Conservation (phyloP, 192 early-diverging fungal genomes). For the Thamnidium elegans region DNA sequence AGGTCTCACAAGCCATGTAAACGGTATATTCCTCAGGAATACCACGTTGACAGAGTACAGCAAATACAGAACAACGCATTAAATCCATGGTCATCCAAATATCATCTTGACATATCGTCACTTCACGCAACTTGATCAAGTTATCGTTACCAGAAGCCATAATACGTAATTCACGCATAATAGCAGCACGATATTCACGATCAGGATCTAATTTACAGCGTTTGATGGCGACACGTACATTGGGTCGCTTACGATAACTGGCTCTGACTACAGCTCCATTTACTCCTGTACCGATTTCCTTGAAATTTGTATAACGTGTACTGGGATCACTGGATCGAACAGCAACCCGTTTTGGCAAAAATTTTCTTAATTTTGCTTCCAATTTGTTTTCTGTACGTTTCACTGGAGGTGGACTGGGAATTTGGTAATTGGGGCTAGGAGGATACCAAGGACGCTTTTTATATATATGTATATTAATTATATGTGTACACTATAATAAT, state of each 20-base stretch:
- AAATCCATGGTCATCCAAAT: conserved; percentile 44
- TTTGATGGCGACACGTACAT: conserved; percentile 36
- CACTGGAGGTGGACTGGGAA: conserved; percentile 30
- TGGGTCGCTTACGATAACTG: conserved; percentile 26
- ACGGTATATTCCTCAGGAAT: conserved; percentile 42
- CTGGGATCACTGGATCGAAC: conserved; percentile 26
- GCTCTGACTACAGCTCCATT: conserved; percentile 41
- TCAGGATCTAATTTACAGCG: conserved; percentile 39
- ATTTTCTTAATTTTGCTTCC: conserved; percentile 28
- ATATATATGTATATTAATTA: not conserved
- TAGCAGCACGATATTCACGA: conserved; percentile 42
- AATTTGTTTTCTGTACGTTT: conserved; percentile 34
- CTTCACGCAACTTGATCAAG: conserved; percentile 39
- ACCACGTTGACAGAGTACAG: conserved; percentile 37
- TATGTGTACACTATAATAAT: not conserved
- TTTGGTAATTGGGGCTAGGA: conserved; percentile 31
- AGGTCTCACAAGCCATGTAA: conserved; percentile 38
- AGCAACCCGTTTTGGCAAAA: conserved; percentile 19
- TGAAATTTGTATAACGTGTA: conserved; percentile 25
- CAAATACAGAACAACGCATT: conserved; percentile 42
- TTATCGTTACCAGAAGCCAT: conserved; percentile 38
- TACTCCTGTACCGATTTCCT: conserved; percentile 36
- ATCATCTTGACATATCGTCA: conserved; percentile 32
- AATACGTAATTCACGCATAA: conserved; percentile 39
- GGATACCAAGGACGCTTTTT: conserved; percentile 36